Conservation (phyloP, 495 filamentous ascomycete species). For the Aspergillus panamensis region DNA sequence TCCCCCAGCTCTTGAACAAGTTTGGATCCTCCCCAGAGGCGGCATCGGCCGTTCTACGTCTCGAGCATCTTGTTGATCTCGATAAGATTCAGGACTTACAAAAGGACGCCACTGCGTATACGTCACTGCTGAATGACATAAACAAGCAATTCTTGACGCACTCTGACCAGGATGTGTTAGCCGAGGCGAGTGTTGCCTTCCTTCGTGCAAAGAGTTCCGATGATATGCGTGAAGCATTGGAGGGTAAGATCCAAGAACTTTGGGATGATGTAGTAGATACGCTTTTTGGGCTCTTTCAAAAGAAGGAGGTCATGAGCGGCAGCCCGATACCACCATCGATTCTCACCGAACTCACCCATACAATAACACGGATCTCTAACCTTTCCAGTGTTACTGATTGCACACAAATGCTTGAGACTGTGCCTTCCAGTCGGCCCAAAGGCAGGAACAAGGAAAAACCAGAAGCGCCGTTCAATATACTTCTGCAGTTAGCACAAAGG, state of each 20-base stretch:
- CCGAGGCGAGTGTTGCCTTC: slow-evolving; percentile 76
- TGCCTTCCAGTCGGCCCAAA: slow-evolving; percentile 41
- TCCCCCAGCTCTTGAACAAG: slow-evolving; percentile 84
- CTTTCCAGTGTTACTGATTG: slow-evolving; percentile 78
- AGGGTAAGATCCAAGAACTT: slow-evolving; percentile 70
- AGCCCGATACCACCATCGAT: slow-evolving; percentile 57
- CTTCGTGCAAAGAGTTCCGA: slow-evolving; percentile 82
- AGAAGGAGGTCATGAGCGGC: slow-evolving; percentile 59
- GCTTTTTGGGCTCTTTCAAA: slow-evolving; percentile 63
- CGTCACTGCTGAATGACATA: slow-evolving; percentile 83
- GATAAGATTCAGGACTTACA: slow-evolving; percentile 86
- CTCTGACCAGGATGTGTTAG: slow-evolving; percentile 77
- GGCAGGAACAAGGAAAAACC: slow-evolving; percentile 45
- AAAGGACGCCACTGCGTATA: slow-evolving; percentile 78
- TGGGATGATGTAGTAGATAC: slow-evolving; percentile 80
- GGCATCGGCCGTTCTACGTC: slow-evolving; percentile 75
- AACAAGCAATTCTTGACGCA: slow-evolving; percentile 91
- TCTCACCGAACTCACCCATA: slow-evolving; percentile 69
- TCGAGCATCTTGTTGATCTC: slow-evolving; percentile 85
- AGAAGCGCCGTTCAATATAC: slow-evolving; percentile 58
- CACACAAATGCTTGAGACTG: slow-evolving; percentile 64
- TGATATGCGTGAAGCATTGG: slow-evolving; percentile 79
- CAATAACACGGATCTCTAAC: slow-evolving; percentile 78
- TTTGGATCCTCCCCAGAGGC: slow-evolving; percentile 86
- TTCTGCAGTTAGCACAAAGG: slow-evolving; percentile 65